Base-by-base conservation (phyloP, 140 eudicot species). In the Senecio squalidus region DNA sequence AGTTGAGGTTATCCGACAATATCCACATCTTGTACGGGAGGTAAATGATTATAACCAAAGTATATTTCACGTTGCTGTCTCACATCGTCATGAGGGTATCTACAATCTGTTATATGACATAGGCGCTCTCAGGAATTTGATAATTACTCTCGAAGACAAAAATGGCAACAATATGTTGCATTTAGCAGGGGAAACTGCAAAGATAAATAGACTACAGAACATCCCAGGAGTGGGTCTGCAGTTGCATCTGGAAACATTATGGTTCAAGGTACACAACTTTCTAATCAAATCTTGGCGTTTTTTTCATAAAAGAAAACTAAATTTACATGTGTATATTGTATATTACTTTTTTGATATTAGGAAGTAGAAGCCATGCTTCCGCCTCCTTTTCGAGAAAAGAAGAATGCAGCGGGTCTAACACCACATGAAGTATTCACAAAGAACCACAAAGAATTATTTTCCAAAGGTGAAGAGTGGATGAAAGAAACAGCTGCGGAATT, bases 21-120 rank as follows among this genome's bases (percentile, higher is more conserved):
- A 73, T 62, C 84, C 84, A 4, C 76, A 78, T 62, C 74, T 48
- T 6, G 28, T 48, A 9, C 28, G 55, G 30, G 28, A 48, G 55
- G 55, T 48, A 18, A 48, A 48, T 22, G 55, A 48, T 17, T 8
- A 48, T 18, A 48, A 48, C n/a, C 28, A 18, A 23, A 48, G 55
- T 73, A 60, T 78, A 36, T 78, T 78, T 58, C 84, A 78, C 14
- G 62, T 68, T 11, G 84, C 80, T 6, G 80, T 78, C 20, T n/a
- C 24, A 10, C 69, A 55, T 58, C 79, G 50, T 44, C 50, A 44
- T 18, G 50, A 16, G 20, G 50, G 50, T 3, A 44, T 44, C 50
- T 44, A 44, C 70, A 78, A 69, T 21, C 60, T 72, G 22, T 62
- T 78, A 26, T 58, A 73, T 16, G 73, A 78, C 25, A 48, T 73